phyloP scores from a whole-genome alignment of 1,139 yeast genomes.

The Kodamaea sp. region DNA sequence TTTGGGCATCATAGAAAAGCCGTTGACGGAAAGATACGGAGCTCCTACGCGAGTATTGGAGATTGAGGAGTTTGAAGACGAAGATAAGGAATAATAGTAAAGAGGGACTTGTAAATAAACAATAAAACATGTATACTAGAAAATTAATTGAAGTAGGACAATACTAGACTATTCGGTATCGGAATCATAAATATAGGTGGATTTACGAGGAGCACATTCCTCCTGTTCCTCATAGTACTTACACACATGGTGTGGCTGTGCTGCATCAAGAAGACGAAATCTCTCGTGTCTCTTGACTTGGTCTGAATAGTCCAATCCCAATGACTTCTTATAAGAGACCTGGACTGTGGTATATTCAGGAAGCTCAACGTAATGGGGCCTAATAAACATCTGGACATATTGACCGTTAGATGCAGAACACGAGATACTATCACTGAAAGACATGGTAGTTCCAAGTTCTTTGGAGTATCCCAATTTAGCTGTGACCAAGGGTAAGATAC shows the following conservation, averaged over 20 bases:
- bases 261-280: constrained; percentile 2
- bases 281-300: constrained; percentile 1
- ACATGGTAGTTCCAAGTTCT: constrained; percentile 4
- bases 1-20: constrained; percentile 45
- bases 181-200: neutral
- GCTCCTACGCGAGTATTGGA: constrained; percentile 34
- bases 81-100: constrained; percentile 34
- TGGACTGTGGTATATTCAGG: constrained; percentile 14
- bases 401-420: constrained; percentile 20
- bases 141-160: neutral
- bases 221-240: constrained; percentile 3
- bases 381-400: constrained; percentile 18
- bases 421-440: constrained; percentile 12
- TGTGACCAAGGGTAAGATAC: neutral
- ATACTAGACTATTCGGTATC: neutral
- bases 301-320: constrained; percentile 9
- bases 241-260: constrained; percentile 7
- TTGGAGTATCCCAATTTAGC: neutral
- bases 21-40: constrained; percentile 43
- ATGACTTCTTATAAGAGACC: constrained; percentile 11
- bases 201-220: too few species aligned
- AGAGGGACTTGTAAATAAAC: neutral
- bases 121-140: neutral
- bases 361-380: constrained; percentile 13
- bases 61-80: constrained; percentile 46